Percentiles rank a stretch among this genome's conserved stretches.
Evolutionary conservation across 140 eudicot species (phyloP).

Genomic region (Bidens hawaiensis): DNA sequence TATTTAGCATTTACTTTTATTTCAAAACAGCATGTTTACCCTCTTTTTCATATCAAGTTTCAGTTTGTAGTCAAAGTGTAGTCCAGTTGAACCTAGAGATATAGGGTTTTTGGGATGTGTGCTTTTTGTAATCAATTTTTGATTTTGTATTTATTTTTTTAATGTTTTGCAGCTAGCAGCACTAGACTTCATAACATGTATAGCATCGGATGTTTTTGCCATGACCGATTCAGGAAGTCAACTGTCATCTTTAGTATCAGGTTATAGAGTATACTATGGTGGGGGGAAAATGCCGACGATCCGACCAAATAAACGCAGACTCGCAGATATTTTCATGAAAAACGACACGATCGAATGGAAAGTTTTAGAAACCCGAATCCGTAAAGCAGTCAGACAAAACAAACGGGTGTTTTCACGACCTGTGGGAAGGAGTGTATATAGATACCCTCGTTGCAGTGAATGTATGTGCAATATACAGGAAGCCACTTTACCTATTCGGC

Average conservation of each 20-base stretch:
- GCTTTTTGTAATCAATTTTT: too few relatives aligned
- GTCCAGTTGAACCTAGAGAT: too few relatives aligned
- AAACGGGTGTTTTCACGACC: conserved; percentile 87
- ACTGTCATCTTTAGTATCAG: conserved; percentile 81
- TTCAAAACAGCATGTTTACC: too few relatives aligned
- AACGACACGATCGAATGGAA: conserved; percentile 93
- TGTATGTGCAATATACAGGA: conserved; percentile 79
- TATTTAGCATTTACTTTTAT: background rate
- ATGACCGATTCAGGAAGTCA: conserved; percentile 99
- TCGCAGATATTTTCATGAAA: conserved; percentile 83
- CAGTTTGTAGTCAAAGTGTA: too few relatives aligned
- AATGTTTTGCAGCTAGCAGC: conserved; percentile 78
- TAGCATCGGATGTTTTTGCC: conserved; percentile 84
- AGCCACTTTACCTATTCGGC: conserved; percentile 24
- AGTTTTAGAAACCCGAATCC: conserved; percentile 70
- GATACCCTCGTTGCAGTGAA: conserved; percentile 84
- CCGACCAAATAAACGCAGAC: conserved; percentile 95
- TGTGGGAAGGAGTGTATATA: conserved; percentile 82
- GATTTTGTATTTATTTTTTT: too few relatives aligned
- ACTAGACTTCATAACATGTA: conserved; percentile 87
- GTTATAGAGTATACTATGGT: conserved; percentile 82
- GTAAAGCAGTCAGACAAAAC: conserved; percentile 92
- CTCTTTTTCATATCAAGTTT: too few relatives aligned
- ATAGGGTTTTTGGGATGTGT: too few relatives aligned
- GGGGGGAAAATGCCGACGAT: conserved; percentile 94